Evolutionary conservation across 1,284 basidiomycete genomes (phyloP), one percentile per base, ranked within the genome.

Genomic region (Trichosporon ovoides): DNA sequence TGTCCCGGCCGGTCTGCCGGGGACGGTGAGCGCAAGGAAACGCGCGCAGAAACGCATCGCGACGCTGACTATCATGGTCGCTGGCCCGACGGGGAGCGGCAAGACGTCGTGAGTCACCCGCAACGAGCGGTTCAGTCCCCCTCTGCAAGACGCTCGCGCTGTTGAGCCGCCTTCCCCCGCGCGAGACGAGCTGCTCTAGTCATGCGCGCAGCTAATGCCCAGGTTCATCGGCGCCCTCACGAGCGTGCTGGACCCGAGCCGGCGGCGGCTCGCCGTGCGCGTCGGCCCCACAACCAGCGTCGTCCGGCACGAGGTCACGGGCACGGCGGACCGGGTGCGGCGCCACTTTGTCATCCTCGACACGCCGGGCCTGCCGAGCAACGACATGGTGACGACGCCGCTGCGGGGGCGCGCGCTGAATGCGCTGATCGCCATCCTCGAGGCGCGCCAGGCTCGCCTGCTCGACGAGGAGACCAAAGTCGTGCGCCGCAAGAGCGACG

Each of bases 381-480:
- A 35, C 16, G 31, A 40, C 52, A 37, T 13, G 22, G 31, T 46
- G 24, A 35, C 43, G 18, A 35, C 53, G 18, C 50, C 37, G 14
- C 51, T 50, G 18, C 59, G 57, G 19, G 60, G 60, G 49, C 58
- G 70, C 28, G 71, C 71, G 0, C 63, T 73, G 9, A 36, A 33
- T 16, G 69, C 68, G 2, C 55, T 76, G 11, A n/a, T 70, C 11
- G 59, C 66, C 18, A 59, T 76, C 35, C 52, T 74, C 33, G 75
- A 76, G 56, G 70, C 70, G 19, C 57, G 70, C 9, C 71, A 71
- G 28, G 68, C 61, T 37, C 66, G 67, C 49, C 67, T 64, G 14
- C 64, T 74, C 60, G 57, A 62, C 33, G 75, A 76, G 58, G 75
- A 76, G 59, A 64, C 57, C 35, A 70, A 70, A 57, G 70, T 74